Evolutionary conservation across 176 grass and related monocot genomes (phyloP).

Genomic region (Pharus latifolius): DNA sequence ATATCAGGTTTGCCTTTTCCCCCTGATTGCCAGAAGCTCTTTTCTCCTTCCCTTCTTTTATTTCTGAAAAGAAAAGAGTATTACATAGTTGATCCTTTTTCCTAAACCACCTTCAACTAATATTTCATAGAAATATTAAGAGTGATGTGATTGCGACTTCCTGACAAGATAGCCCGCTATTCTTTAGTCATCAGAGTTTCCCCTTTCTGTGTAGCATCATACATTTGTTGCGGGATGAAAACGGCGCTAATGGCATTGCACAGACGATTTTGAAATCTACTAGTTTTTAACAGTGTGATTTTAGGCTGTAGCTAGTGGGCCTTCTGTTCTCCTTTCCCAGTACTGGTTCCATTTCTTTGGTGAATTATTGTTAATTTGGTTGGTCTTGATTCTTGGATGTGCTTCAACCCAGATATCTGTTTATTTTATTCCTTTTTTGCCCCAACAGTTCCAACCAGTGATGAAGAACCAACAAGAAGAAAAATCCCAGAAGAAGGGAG

Average conservation of each 20-base stretch:
- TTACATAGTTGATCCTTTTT: neutral
- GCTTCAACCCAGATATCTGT: neutral
- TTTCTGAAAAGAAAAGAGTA: neutral
- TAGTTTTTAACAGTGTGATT: neutral
- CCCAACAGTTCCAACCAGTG: constrained; percentile 79
- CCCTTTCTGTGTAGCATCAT: neutral
- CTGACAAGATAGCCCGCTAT: neutral
- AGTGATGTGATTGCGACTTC: neutral
- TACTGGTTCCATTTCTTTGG: too few relatives aligned
- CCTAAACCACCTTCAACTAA: neutral
- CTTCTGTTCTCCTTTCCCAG: too few relatives aligned
- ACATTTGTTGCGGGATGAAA: neutral
- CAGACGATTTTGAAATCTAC: neutral
- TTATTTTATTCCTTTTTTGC: neutral
- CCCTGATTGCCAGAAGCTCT: neutral
- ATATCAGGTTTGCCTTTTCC: constrained; percentile 68
- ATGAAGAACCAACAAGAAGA: constrained; percentile 71
- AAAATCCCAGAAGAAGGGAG: constrained; percentile 36
- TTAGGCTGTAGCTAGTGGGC: neutral
- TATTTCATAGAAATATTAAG: neutral
- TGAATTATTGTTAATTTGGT: too few relatives aligned
- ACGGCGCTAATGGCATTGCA: neutral
- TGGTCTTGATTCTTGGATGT: neutral
- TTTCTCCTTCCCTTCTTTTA: neutral
- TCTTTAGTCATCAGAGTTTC: neutral